These are phyloP conservation scores for Naganishia kalamii DNA, from an alignment of 768 basidiomycete species.

Conservation along the genomic window DNA sequence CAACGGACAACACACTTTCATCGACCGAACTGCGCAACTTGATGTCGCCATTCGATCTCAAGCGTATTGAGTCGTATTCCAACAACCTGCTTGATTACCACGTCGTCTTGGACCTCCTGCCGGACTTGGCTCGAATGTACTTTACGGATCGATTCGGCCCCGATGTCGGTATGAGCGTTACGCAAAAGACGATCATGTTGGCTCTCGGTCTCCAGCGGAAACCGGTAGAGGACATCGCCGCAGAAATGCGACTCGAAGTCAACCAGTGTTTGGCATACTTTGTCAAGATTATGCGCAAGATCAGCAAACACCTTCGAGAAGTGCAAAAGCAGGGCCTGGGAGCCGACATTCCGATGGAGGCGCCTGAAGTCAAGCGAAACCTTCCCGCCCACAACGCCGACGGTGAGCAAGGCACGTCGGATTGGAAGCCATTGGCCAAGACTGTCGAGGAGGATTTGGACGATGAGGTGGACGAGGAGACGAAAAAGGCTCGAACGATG, in stretches of 20 bases:
- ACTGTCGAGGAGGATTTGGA: slow-evolving; percentile 64
- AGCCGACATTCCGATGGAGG: slow-evolving; percentile 50
- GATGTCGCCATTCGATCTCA: slow-evolving; percentile 86
- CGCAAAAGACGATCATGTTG: slow-evolving; percentile 84
- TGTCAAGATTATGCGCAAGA: slow-evolving; percentile 79
- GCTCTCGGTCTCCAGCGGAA: slow-evolving; percentile 86
- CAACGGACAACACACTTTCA: slow-evolving; percentile 35
- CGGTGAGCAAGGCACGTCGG: slow-evolving; percentile 26
- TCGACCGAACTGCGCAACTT: slow-evolving; percentile 58
- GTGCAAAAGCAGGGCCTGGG: slow-evolving; percentile 73
- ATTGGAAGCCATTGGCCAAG: slow-evolving; percentile 52
- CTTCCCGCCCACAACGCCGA: background rate
- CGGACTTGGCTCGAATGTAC: slow-evolving; percentile 70
- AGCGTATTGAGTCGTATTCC: slow-evolving; percentile 89
- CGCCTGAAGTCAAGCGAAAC: slow-evolving; percentile 33
- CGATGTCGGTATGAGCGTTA: slow-evolving; percentile 67
- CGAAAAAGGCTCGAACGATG: slow-evolving; percentile 50
- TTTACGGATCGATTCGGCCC: slow-evolving; percentile 63
- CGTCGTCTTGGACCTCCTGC: slow-evolving; percentile 85
- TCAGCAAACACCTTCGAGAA: slow-evolving; percentile 66
- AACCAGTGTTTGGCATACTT: slow-evolving; percentile 84
- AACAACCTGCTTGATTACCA: slow-evolving; percentile 91
- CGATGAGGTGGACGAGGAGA: slow-evolving; percentile 66
- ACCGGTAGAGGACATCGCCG: slow-evolving; percentile 79
- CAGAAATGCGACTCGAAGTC: slow-evolving; percentile 74